These are phyloP conservation scores for Parastagonospora nodorum DNA, from an alignment of 2,329 filamentous ascomycete species.

Conservation along the genomic window DNA sequence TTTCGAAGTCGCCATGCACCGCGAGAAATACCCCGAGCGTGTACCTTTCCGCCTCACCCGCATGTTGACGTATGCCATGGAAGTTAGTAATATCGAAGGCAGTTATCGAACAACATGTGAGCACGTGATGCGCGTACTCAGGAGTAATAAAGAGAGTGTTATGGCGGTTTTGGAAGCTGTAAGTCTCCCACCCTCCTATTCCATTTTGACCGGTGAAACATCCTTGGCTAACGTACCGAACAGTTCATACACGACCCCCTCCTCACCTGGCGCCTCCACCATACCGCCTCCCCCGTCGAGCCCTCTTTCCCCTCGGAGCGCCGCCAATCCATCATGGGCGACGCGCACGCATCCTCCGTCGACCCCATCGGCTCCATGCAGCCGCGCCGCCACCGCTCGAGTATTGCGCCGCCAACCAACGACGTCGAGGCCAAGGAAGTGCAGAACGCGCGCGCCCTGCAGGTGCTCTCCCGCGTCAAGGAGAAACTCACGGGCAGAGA, in stretches of 20 bases:
- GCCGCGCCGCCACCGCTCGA: conserved; percentile 38
- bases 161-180: conserved; percentile 98
- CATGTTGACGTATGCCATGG: conserved; percentile 99
- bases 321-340: conserved; percentile 63
- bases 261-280: conserved; percentile 87
- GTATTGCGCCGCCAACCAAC: conserved; percentile 41
- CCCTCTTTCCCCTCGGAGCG: conserved; percentile 66
- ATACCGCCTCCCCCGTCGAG: conserved; percentile 62
- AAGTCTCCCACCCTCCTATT: conserved; percentile 57
- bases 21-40: conserved; percentile 96
- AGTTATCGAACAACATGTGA: conserved; percentile 98
- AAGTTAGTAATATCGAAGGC: conserved; percentile 99
- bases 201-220: too few relatives aligned
- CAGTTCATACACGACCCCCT: conserved; percentile 99
- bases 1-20: conserved; percentile 99
- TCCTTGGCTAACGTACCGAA: conserved; percentile 5
- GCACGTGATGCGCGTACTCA: conserved; percentile 94
- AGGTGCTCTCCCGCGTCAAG: conserved; percentile 88
- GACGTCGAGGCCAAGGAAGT: conserved; percentile 66
- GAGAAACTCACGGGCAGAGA: conserved; percentile 95
- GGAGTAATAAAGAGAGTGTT: conserved; percentile 96
- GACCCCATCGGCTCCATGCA: conserved; percentile 20
- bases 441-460: conserved; percentile 89
- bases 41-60: conserved; percentile 97
- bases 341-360: conserved; percentile 20